Evolutionary conservation across 2,329 filamentous ascomycete genomes (phyloP), one percentile per base, ranked within the genome.

Genomic region (Fusarium sp.): DNA sequence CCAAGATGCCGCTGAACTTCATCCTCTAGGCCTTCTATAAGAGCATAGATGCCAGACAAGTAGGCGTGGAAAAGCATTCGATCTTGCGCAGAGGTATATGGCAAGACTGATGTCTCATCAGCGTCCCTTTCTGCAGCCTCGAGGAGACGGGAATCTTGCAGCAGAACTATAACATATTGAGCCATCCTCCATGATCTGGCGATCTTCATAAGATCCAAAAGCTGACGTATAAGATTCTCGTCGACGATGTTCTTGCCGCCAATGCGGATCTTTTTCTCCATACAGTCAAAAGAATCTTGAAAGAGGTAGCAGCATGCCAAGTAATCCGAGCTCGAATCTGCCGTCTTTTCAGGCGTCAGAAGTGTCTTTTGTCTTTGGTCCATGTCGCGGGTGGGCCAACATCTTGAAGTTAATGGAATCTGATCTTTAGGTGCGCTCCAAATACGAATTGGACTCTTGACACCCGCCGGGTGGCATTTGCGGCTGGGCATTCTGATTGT

Each of bases 381-480:
- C 9, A 18, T 3, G 35, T 9, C 3, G 6, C 15, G 1, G 9
- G 35, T 2, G 8, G 7, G 35, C 3, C 1, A 3, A 9, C 8
- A 18, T 37, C 16, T 16, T 9, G 35, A 37, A 15, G 4, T 11
- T 15, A 5, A n/a, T 42, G 38, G 21, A 42, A n/a, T 21, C 7
- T 42, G 21, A n/a, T 2, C 12, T n/a, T 15, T 13, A 0, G 21
- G 13, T 9, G 21, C 21, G 12, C 21, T 8, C 21, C 12, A n/a
- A 42, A 13, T 21, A n/a, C 16, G 35, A 15, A 12, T 15, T 13
- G 19, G 12, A 18, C 7, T 25, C 13, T n/a, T 25, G 23, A 15
- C 2, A 10, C 18, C 42, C 2, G 8, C 13, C 10, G 12, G n/a
- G 15, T 10, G 8, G 5, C 15, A 10, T 18, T 18, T 23, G 23